These are phyloP conservation scores for Hippophae tibetana DNA, from an alignment of 306 rosid genomes.

Conservation along the genomic window DNA sequence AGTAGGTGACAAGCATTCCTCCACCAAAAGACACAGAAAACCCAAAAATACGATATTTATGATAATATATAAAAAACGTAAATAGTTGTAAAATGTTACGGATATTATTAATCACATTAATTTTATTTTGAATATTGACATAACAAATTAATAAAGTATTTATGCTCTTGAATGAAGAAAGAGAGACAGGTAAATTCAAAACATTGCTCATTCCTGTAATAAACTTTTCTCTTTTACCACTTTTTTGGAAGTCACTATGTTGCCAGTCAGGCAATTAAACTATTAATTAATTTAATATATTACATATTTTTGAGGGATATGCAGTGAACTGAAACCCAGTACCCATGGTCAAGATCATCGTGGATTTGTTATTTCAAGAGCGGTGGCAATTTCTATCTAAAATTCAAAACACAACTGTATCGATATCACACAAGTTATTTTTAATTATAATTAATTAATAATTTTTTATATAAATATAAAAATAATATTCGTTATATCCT, in stretches of 20 bases:
- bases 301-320: neutral
- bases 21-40: slow-evolving; percentile 63
- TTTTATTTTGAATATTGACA: slow-evolving; percentile 11
- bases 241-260: slow-evolving; percentile 8
- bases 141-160: slow-evolving; percentile 21
- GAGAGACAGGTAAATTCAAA: slow-evolving; percentile 65
- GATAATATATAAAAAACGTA: neutral
- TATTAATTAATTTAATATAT: neutral
- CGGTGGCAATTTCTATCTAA: no score
- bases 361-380: slow-evolving; percentile 2
- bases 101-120: neutral
- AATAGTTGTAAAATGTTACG: slow-evolving; percentile 18
- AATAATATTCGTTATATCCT: no score
- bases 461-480: no score
- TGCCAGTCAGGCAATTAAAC: slow-evolving; percentile 4
- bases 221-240: slow-evolving; percentile 31
- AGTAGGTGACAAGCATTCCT: slow-evolving; percentile 97
- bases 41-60: slow-evolving; percentile 25
- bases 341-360: slow-evolving; percentile 23
- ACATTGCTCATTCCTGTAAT: slow-evolving; percentile 36
- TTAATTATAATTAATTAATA: no score
- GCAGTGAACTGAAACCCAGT: neutral
- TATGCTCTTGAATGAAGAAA: slow-evolving; percentile 42
- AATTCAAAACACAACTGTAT: no score
- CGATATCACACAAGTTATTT: no score